Conservation (phyloP, 371 early-diverging fungal genomes). For the Apophysomyces ossiformis region DNA sequence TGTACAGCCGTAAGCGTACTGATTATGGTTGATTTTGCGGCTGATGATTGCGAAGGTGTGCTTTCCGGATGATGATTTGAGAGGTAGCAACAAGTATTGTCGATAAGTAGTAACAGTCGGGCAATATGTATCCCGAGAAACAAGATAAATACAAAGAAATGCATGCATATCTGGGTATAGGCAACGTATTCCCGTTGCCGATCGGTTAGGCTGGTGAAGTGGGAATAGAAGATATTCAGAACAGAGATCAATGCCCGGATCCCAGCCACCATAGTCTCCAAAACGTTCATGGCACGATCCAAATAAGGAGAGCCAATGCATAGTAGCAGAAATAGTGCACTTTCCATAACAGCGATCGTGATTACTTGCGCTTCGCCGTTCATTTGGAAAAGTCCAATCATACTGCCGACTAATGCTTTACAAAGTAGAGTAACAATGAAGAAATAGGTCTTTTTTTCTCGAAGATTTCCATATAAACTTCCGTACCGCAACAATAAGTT, state of each 20-base stretch:
- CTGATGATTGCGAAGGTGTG: not conserved
- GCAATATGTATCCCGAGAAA: constrained; percentile 13
- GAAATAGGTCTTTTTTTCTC: constrained; percentile 50
- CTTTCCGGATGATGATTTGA: not conserved
- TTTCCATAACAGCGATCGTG: constrained; percentile 32
- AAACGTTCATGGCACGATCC: constrained; percentile 34
- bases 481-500: constrained; percentile 53
- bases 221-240: constrained; percentile 34
- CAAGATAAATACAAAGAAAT: constrained; percentile 37
- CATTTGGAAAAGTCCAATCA: constrained; percentile 20
- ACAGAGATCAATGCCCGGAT: constrained; percentile 26
- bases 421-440: constrained; percentile 37
- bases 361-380: constrained; percentile 22
- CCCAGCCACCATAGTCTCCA: constrained; percentile 26
- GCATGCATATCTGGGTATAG: constrained; percentile 43
- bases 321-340: constrained; percentile 15
- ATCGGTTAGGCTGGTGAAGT: constrained; percentile 15
- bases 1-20: not conserved
- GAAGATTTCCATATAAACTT: constrained; percentile 52
- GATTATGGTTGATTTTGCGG: not conserved
- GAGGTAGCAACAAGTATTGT: not conserved
- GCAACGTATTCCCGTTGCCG: constrained; percentile 39
- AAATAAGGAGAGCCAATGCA: constrained; percentile 36
- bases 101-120: not conserved
- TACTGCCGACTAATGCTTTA: constrained; percentile 17